A percentile compares a stretch with the other conserved stretches of the same genome.
phyloP scores from a whole-genome alignment of 2,329 filamentous ascomycete species.

The Metarhizium guizhouense region DNA sequence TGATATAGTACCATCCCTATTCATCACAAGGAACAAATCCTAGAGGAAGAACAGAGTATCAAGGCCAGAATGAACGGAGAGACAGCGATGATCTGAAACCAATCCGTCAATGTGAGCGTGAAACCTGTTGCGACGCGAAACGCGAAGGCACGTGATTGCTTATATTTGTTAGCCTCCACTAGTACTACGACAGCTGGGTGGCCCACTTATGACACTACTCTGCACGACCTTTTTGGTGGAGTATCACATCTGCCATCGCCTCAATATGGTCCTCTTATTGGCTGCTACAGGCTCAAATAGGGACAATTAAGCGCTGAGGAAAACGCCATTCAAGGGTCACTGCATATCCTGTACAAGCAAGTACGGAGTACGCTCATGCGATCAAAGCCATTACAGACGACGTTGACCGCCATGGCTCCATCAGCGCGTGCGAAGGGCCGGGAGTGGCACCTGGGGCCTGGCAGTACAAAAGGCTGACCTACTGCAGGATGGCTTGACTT shows the following conservation, averaged over 20 bases:
- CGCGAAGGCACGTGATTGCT: conserved; percentile 6
- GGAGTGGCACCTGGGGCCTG: background rate
- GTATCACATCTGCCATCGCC: background rate
- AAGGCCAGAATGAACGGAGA: background rate
- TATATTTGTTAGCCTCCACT: no score
- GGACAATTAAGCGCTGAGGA: conserved; percentile 3
- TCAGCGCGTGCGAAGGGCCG: background rate
- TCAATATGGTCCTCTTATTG: background rate
- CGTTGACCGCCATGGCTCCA: background rate
- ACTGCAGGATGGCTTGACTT: background rate
- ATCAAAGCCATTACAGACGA: background rate
- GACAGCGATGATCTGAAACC: background rate
- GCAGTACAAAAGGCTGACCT: conserved; percentile 1
- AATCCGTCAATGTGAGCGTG: background rate
- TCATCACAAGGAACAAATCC: background rate
- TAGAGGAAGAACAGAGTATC: background rate
- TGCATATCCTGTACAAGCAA: background rate
- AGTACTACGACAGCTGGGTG: no score
- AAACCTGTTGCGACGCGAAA: background rate
- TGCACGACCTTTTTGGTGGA: background rate
- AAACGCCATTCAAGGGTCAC: background rate
- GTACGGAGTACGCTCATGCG: background rate
- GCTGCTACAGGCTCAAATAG: background rate
- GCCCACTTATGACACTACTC: no score
- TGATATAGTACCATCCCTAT: background rate